Percentiles rank a stretch among this genome's conserved stretches.
These are phyloP conservation scores for Tylopilus balloui DNA, from an alignment of 768 basidiomycete genomes.

Conservation along the genomic window DNA sequence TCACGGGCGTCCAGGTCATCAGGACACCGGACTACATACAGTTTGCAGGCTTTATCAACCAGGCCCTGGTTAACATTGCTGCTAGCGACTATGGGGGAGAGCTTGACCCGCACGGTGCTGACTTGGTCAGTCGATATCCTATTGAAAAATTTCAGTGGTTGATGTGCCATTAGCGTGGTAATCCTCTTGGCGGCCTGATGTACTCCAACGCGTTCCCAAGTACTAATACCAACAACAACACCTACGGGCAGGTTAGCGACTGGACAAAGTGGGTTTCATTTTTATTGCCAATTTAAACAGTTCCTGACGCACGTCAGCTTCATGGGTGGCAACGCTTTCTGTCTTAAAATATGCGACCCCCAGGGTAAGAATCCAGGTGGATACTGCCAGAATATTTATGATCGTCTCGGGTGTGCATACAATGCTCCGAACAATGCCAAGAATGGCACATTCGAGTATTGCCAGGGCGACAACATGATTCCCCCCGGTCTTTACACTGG, in stretches of 20 bases:
- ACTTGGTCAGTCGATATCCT: slow-evolving; percentile 37
- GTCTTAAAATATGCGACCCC: slow-evolving; percentile 71
- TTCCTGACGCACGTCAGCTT: slow-evolving; percentile 42
- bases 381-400: slow-evolving; percentile 70
- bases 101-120: slow-evolving; percentile 72
- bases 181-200: slow-evolving; percentile 68
- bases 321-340: slow-evolving; percentile 62
- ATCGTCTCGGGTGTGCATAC: slow-evolving; percentile 70
- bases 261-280: slow-evolving; percentile 60
- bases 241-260: slow-evolving; percentile 53
- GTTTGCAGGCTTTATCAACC: slow-evolving; percentile 64
- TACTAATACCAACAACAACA: slow-evolving; percentile 36
- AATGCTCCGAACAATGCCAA: slow-evolving; percentile 65
- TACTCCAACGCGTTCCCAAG: slow-evolving; percentile 60
- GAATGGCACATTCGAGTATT: slow-evolving; percentile 57
- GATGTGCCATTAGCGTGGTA: slow-evolving; percentile 55
- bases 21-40: slow-evolving; percentile 56
- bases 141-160: slow-evolving; percentile 16
- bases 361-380: slow-evolving; percentile 41
- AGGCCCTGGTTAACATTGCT: slow-evolving; percentile 52
- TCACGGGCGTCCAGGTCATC: slow-evolving; percentile 62
- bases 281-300: not conserved
- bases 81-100: slow-evolving; percentile 67
- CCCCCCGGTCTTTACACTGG: slow-evolving; percentile 49
- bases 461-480: slow-evolving; percentile 61